phyloP scores from a whole-genome alignment of 2,329 filamentous ascomycete genomes.

The Aspergillus awamori region DNA sequence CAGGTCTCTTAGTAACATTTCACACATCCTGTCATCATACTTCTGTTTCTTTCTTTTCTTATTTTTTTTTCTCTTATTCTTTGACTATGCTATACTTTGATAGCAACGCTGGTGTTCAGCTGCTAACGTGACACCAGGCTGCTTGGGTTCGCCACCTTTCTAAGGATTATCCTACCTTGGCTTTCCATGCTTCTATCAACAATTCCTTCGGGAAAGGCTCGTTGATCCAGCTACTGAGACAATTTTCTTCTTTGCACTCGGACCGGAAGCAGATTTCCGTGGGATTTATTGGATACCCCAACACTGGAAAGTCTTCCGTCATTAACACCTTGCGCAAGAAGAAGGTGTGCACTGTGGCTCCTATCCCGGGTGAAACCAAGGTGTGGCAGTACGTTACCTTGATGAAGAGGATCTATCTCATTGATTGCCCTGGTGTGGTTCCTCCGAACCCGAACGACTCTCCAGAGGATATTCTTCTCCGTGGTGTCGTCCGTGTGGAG shows the following conservation, averaged over 20 bases:
- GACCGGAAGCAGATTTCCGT: conserved; percentile 94
- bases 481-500: conserved; percentile 90
- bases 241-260: conserved; percentile 87
- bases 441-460: conserved; percentile 83
- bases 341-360: conserved; percentile 89
- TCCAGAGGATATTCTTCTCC: conserved; percentile 82
- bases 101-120: conserved; percentile 24
- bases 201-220: conserved; percentile 97
- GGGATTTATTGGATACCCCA: conserved; percentile 86
- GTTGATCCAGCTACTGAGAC: conserved; percentile 84
- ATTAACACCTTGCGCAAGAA: conserved; percentile 96
- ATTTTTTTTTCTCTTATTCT: conserved; percentile 27
- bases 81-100: conserved; percentile 13
- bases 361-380: conserved; percentile 95
- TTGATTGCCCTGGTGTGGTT: conserved; percentile 95
- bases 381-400: conserved; percentile 97
- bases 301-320: conserved; percentile 93
- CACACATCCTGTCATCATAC: conserved; percentile 66
- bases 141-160: conserved; percentile 88
- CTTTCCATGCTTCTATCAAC: conserved; percentile 91
- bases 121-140: conserved; percentile 63
- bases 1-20: conserved; percentile 98
- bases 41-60: conserved; percentile 43
- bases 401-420: conserved; percentile 92
- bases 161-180: conserved; percentile 89